Percentiles rank a stretch among this genome's conserved stretches.
Conservation (phyloP, 345 rosid genomes). For the Draba incana region DNA sequence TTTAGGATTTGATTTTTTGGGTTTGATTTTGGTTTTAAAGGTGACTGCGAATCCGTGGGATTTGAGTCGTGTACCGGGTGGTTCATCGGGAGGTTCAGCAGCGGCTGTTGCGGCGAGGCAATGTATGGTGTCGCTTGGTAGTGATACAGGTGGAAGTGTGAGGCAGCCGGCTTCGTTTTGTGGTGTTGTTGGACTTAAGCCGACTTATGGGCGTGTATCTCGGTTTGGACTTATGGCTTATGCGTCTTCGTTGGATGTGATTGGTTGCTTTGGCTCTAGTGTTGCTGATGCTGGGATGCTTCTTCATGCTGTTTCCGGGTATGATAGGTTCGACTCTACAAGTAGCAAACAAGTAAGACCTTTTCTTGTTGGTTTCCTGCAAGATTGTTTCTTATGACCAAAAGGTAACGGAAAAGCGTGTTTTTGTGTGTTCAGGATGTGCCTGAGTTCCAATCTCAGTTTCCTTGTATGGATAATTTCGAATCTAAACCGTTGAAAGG, state of each 20-base stretch:
- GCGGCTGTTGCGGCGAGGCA: slow-evolving; percentile 95
- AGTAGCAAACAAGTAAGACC: slow-evolving; percentile 72
- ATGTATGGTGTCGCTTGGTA: slow-evolving; percentile 85
- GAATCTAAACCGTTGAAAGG: slow-evolving; percentile 80
- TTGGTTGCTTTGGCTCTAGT: slow-evolving; percentile 86
- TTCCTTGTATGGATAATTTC: slow-evolving; percentile 44
- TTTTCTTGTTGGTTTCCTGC: slow-evolving; percentile 7
- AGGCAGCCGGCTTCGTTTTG: slow-evolving; percentile 96
- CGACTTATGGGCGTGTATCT: slow-evolving; percentile 94
- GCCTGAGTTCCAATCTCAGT: slow-evolving; percentile 67
- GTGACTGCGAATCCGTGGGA: slow-evolving; percentile 97
- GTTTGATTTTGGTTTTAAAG: slow-evolving; percentile 46
- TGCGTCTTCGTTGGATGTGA: slow-evolving; percentile 91
- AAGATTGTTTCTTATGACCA: neutral
- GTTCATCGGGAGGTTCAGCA: slow-evolving; percentile 96
- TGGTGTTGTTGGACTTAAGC: slow-evolving; percentile 95
- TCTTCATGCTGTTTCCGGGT: slow-evolving; percentile 82
- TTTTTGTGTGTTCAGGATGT: slow-evolving; percentile 54
- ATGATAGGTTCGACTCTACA: slow-evolving; percentile 79
- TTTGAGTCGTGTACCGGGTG: slow-evolving; percentile 85
- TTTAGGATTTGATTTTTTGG: slow-evolving; percentile 23
- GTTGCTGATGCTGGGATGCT: slow-evolving; percentile 88
- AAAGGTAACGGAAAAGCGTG: neutral
- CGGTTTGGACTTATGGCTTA: slow-evolving; percentile 95
- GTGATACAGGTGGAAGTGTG: slow-evolving; percentile 99